Conservation (phyloP, 1,284 basidiomycete species). For the Cutaneotrichosporon cutaneum region DNA sequence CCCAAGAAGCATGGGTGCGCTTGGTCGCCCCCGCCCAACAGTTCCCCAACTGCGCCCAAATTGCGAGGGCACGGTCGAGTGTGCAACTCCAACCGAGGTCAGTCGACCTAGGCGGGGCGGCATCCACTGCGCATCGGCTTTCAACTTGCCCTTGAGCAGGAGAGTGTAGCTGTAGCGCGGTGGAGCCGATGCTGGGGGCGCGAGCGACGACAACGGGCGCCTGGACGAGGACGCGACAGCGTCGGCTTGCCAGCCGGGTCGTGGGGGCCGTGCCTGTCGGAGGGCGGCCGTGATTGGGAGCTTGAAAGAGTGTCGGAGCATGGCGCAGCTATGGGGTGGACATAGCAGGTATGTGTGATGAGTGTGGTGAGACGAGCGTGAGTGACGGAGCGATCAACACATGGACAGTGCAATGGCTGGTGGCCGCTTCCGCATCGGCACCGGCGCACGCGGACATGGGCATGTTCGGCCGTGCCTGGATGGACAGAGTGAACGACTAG, state of each 20-base stretch:
- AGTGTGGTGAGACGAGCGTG: neutral
- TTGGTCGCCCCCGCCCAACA: neutral
- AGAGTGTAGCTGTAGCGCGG: neutral
- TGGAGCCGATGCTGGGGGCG: neutral
- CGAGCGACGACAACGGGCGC: neutral
- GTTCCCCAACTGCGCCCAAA: neutral
- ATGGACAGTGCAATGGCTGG: too few species aligned
- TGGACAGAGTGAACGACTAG: too few species aligned
- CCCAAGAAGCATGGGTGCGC: neutral
- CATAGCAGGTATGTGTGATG: neutral
- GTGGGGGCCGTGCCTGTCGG: too few species aligned
- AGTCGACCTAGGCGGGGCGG: neutral
- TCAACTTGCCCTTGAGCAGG: neutral
- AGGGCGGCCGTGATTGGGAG: neutral
- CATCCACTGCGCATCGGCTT: neutral
- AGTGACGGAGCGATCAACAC: neutral
- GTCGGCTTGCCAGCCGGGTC: neutral
- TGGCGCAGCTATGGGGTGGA: neutral
- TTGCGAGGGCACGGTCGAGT: neutral
- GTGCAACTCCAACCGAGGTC: neutral
- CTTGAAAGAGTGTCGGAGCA: slow-evolving; percentile 5
- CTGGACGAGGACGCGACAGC: slow-evolving; percentile 10
- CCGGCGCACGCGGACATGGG: too few species aligned
- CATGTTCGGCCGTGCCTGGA: too few species aligned
- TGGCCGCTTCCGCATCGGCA: too few species aligned